Evolutionary conservation across 2,329 filamentous ascomycete genomes (phyloP).

Genomic region (Podosphaera xanthii): DNA sequence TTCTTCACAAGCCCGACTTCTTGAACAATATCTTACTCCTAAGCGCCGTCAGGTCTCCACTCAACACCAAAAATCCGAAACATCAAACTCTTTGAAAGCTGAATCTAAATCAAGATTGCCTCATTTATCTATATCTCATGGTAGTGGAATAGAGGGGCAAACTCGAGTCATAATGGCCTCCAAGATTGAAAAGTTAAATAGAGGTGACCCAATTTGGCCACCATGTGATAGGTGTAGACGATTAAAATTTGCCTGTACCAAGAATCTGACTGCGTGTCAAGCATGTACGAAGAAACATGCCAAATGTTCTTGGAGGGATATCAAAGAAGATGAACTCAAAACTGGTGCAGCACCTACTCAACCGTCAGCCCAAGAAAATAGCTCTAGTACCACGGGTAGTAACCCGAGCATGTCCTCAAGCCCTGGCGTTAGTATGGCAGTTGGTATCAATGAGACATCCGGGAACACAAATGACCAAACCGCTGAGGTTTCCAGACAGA

Average conservation of each 20-base stretch:
- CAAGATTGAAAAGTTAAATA: constrained; percentile 50
- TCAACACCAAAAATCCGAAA: constrained; percentile 6
- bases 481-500: neutral
- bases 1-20: constrained; percentile 27
- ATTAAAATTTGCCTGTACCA: constrained; percentile 59
- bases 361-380: neutral
- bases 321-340: constrained; percentile 44
- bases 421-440: neutral
- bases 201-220: constrained; percentile 54
- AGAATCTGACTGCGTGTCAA: constrained; percentile 67
- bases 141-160: constrained; percentile 12
- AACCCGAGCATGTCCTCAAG: neutral
- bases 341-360: neutral
- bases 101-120: neutral
- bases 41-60: constrained; percentile 7
- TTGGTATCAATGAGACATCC: neutral
- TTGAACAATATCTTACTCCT: constrained; percentile 26
- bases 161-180: constrained; percentile 45
- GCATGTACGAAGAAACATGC: constrained; percentile 81
- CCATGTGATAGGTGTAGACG: constrained; percentile 68
- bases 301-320: constrained; percentile 65
- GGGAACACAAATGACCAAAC: neutral
- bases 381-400: neutral
- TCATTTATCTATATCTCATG: constrained; percentile 5
- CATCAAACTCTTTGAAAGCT: constrained; percentile 3